Conservation (phyloP, 2,329 filamentous ascomycete genomes). For the Verticillium zaregamsianum region DNA sequence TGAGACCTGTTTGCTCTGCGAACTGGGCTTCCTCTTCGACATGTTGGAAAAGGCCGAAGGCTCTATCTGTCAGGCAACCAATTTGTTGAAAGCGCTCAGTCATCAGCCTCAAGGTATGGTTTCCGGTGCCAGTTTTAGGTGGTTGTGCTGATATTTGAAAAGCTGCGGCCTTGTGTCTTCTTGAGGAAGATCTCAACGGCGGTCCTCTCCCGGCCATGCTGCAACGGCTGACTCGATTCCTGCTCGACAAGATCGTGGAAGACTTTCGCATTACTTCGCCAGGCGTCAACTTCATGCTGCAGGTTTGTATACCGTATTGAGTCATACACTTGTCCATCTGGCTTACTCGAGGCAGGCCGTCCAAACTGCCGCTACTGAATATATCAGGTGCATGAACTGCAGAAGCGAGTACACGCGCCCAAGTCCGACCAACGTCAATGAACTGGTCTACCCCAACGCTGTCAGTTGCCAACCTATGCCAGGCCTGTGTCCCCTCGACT, state of each 20-base stretch:
- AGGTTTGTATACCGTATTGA: slow-evolving; percentile 35
- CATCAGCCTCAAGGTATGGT: slow-evolving; percentile 67
- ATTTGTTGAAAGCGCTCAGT: slow-evolving; percentile 85
- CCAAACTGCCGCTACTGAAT: slow-evolving; percentile 63
- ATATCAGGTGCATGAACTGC: slow-evolving; percentile 84
- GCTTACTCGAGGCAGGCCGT: slow-evolving; percentile 41
- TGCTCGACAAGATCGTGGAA: slow-evolving; percentile 74
- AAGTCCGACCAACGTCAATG: slow-evolving; percentile 76
- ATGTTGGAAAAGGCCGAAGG: slow-evolving; percentile 97
- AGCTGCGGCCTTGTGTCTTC: slow-evolving; percentile 70
- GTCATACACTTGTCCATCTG: neutral
- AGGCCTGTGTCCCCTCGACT: slow-evolving; percentile 11
- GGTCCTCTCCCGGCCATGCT: slow-evolving; percentile 76
- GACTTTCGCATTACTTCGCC: slow-evolving; percentile 70
- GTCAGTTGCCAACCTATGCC: slow-evolving; percentile 23
- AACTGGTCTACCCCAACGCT: slow-evolving; percentile 72
- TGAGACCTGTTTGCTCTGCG: slow-evolving; percentile 84
- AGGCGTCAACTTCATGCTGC: slow-evolving; percentile 63
- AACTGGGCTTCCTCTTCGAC: slow-evolving; percentile 92
- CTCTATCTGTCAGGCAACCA: slow-evolving; percentile 93
- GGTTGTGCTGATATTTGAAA: slow-evolving; percentile 14
- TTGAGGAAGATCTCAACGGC: slow-evolving; percentile 78
- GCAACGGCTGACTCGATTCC: slow-evolving; percentile 79
- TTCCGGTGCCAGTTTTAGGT: neutral
- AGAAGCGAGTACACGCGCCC: slow-evolving; percentile 79